Percentiles rank a stretch among this genome's conserved stretches.
phyloP scores from a whole-genome alignment of 2,329 filamentous ascomycete genomes.

The Botrytis tulipae region DNA sequence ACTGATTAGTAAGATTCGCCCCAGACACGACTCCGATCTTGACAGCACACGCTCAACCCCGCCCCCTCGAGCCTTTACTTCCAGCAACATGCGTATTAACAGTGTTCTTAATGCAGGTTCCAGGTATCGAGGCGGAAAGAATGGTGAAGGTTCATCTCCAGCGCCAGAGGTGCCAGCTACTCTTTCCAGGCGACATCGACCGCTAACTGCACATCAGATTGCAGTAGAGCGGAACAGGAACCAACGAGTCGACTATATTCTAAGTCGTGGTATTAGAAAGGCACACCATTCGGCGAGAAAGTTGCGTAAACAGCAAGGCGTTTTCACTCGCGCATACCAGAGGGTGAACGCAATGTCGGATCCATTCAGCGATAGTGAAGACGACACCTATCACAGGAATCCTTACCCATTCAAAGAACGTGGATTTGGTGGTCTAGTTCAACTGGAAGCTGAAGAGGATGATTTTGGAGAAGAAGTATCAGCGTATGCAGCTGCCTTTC shows the following conservation, averaged over 20 bases:
- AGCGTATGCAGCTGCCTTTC: conserved; percentile 63
- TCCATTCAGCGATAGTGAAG: conserved; percentile 62
- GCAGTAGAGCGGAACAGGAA: conserved; percentile 77
- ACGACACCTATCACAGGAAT: conserved; percentile 47
- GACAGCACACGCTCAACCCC: conserved; percentile 54
- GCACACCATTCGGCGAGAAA: conserved; percentile 64
- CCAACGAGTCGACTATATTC: conserved; percentile 76
- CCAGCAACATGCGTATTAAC: conserved; percentile 39
- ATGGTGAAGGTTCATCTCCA: conserved; percentile 61
- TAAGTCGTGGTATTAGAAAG: conserved; percentile 69
- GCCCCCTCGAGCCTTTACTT: conserved; percentile 42
- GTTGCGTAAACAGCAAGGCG: conserved; percentile 60
- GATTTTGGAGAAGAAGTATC: conserved; percentile 76
- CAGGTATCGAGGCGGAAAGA: conserved; percentile 51
- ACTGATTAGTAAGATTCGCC: conserved; percentile 61
- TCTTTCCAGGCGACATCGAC: conserved; percentile 61
- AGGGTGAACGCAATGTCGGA: conserved; percentile 57
- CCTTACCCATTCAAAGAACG: conserved; percentile 50
- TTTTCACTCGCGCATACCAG: conserved; percentile 64
- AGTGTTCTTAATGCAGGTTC: conserved; percentile 31
- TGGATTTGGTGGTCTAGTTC: conserved; percentile 63
- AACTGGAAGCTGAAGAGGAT: conserved; percentile 60
- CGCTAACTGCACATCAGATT: conserved; percentile 77
- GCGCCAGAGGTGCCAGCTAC: conserved; percentile 48
- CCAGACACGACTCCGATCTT: conserved; percentile 58